Evolutionary conservation across 306 rosid genomes (phyloP).

Genomic region (Cucurbita pepo): DNA sequence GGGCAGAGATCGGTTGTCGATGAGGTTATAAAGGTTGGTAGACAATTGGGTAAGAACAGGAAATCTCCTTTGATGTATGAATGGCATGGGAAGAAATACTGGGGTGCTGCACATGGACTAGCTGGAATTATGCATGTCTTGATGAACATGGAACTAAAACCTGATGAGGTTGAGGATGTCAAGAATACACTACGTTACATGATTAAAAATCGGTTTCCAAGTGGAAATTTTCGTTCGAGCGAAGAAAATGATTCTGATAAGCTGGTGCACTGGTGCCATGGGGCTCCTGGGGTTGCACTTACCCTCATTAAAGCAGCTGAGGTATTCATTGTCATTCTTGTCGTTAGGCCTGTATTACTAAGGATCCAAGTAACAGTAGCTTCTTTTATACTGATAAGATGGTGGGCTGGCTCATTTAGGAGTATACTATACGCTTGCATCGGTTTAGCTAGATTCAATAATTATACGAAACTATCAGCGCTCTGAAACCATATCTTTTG

Average conservation of each 20-base stretch:
- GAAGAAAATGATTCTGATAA: conserved; percentile 66
- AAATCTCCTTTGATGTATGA: conserved; percentile 64
- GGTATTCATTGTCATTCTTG: conserved; percentile 24
- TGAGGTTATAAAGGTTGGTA: conserved; percentile 49
- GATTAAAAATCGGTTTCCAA: conserved; percentile 46
- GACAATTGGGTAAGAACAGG: conserved; percentile 40
- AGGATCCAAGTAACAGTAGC: background rate
- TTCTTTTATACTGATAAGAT: background rate
- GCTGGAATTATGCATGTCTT: conserved; percentile 69
- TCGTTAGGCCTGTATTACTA: background rate
- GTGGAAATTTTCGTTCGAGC: conserved; percentile 77
- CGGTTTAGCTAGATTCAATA: background rate
- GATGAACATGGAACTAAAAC: conserved; percentile 61
- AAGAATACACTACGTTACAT: conserved; percentile 51
- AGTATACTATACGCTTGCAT: background rate
- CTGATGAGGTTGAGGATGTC: conserved; percentile 68
- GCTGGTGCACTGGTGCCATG: conserved; percentile 92
- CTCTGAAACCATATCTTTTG: background rate
- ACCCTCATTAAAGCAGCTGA: conserved; percentile 61
- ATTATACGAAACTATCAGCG: background rate
- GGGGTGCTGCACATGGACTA: conserved; percentile 97
- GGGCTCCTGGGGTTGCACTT: conserved; percentile 71
- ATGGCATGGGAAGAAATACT: conserved; percentile 90
- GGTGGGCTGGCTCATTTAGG: background rate
- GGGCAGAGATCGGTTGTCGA: conserved; percentile 49